Evolutionary conservation across 768 basidiomycete species (phyloP).

Genomic region (Leucosporidium scottii): DNA sequence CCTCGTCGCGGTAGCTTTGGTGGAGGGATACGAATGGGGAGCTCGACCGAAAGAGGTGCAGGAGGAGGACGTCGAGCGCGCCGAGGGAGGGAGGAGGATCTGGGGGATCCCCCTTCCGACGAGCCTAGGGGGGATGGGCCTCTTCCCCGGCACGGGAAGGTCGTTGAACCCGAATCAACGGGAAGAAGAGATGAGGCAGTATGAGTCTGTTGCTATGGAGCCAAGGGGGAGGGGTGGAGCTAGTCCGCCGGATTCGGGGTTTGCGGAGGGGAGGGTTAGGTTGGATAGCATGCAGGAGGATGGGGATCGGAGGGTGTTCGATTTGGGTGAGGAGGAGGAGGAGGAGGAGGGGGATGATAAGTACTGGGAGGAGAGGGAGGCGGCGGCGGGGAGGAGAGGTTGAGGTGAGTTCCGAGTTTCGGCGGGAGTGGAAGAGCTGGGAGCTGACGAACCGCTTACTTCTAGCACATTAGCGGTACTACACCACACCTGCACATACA

Average conservation of each 20-base stretch:
- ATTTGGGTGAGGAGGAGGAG: slow-evolving; percentile 12
- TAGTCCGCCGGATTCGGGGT: slow-evolving; percentile 3
- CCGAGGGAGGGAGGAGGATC: background rate
- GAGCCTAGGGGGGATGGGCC: background rate
- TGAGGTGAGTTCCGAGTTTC: too few relatives aligned
- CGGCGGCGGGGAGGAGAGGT: too few relatives aligned
- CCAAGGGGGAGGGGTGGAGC: background rate
- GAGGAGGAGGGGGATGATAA: slow-evolving; percentile 25
- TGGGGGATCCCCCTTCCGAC: background rate
- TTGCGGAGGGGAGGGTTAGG: background rate
- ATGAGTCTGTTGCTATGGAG: background rate
- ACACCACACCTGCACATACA: too few relatives aligned
- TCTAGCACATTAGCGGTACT: too few relatives aligned
- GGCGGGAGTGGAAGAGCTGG: too few relatives aligned
- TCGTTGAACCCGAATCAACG: background rate
- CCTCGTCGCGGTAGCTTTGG: slow-evolving; percentile 60
- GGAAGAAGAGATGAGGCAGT: background rate
- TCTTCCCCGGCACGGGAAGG: background rate
- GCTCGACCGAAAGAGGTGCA: background rate
- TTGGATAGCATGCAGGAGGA: background rate
- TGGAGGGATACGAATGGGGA: slow-evolving; percentile 53
- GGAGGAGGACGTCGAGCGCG: slow-evolving; percentile 4
- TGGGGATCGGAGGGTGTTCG: slow-evolving; percentile 21
- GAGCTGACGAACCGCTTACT: too few relatives aligned
- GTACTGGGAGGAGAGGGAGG: slow-evolving; percentile 23